Conservation (phyloP, 306 rosid genomes). For the Gleditsia sinensis region DNA sequence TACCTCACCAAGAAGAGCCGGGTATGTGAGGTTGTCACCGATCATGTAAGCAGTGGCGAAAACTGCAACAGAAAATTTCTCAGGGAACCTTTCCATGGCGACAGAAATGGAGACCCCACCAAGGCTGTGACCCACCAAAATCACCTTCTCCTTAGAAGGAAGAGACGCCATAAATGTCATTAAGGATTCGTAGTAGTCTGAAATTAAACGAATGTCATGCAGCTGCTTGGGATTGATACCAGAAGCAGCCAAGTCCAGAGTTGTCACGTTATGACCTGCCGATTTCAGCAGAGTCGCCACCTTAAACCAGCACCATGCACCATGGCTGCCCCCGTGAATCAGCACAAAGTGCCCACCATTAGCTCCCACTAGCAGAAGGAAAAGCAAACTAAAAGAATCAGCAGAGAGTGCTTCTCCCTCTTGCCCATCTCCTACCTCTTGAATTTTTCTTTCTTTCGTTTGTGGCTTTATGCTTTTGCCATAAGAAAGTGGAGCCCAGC, state of each 20-base stretch:
- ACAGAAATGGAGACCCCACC: slow-evolving; percentile 47
- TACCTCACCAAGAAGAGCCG: slow-evolving; percentile 29
- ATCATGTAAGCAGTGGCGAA: slow-evolving; percentile 50
- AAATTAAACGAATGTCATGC: slow-evolving; percentile 38
- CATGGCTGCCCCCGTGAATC: slow-evolving; percentile 55
- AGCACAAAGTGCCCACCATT: slow-evolving; percentile 45
- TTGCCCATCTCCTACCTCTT: not conserved
- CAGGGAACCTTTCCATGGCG: slow-evolving; percentile 58
- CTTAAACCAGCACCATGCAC: slow-evolving; percentile 70
- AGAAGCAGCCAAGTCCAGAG: slow-evolving; percentile 48
- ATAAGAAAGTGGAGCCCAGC: no score
- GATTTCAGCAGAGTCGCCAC: slow-evolving; percentile 37
- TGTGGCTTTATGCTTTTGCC: no score
- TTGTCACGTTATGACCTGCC: slow-evolving; percentile 45
- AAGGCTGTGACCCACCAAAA: slow-evolving; percentile 57
- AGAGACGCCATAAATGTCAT: slow-evolving; percentile 42
- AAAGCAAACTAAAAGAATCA: slow-evolving; percentile 26
- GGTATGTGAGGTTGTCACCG: slow-evolving; percentile 13
- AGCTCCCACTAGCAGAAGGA: not conserved
- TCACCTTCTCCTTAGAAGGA: slow-evolving; percentile 34
- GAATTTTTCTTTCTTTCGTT: not conserved
- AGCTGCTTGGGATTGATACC: slow-evolving; percentile 50
- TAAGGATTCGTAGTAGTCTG: slow-evolving; percentile 45
- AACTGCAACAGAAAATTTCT: slow-evolving; percentile 44
- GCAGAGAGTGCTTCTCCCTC: not conserved